A percentile compares a stretch with the other conserved stretches of the same genome.
Conservation (phyloP, 73 alveolate genomes). For the Breviolum minutum region DNA sequence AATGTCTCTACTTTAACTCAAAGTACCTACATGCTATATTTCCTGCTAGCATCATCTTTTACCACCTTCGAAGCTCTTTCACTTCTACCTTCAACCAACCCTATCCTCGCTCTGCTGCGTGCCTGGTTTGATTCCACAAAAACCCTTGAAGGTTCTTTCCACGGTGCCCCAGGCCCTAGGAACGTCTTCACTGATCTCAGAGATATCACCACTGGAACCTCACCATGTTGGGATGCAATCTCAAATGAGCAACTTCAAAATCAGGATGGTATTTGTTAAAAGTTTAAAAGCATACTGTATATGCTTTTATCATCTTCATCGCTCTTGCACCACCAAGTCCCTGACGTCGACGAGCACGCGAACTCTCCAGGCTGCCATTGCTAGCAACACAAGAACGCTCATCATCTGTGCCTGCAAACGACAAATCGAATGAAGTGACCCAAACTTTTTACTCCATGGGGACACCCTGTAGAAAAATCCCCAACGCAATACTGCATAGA, state of each 20-base stretch:
- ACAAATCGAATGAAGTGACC: not conserved
- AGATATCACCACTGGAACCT: constrained; percentile 26
- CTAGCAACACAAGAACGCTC: constrained; percentile 43
- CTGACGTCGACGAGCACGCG: constrained; percentile 18
- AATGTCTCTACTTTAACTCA: no score
- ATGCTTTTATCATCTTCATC: not conserved
- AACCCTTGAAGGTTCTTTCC: constrained; percentile 76
- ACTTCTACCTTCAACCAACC: not conserved
- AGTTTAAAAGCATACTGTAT: not conserved
- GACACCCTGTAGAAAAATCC: no score
- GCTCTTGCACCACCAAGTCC: not conserved
- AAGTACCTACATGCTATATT: not conserved
- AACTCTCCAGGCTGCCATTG: constrained; percentile 14
- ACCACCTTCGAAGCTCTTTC: not conserved
- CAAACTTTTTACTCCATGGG: no score
- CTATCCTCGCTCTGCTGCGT: not conserved
- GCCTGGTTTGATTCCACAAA: constrained; percentile 94
- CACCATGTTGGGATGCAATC: no score
- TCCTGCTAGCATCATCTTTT: not conserved
- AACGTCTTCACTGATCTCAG: constrained; percentile 37
- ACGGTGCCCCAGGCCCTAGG: constrained; percentile 86
- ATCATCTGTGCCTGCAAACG: constrained; percentile 60
- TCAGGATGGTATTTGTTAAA: not conserved
- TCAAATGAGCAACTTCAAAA: not conserved
- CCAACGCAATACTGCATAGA: not conserved